These are phyloP conservation scores for Elsinoe arachidis DNA, from an alignment of 2,329 filamentous ascomycete species.

Conservation along the genomic window DNA sequence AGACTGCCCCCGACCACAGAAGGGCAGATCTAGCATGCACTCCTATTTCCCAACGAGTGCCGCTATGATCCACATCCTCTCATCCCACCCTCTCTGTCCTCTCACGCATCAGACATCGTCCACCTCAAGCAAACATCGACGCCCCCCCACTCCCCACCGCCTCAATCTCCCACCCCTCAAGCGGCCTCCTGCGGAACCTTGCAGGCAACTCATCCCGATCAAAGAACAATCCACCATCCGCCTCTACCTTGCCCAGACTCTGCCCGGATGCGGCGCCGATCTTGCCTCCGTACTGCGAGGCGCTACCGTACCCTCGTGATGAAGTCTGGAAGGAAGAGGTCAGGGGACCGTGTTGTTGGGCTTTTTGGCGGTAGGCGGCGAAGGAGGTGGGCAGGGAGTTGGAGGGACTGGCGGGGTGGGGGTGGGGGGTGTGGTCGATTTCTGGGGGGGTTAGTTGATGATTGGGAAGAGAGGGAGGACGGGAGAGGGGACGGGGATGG, in stretches of 20 bases:
- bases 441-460: constrained; percentile 38
- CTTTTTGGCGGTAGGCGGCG: constrained; percentile 68
- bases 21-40: too few relatives aligned
- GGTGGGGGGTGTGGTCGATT: constrained; percentile 63
- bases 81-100: too few relatives aligned
- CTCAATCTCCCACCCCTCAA: constrained; percentile 81
- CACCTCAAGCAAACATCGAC: constrained; percentile 49
- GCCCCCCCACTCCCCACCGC: constrained; percentile 91
- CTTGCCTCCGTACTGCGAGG: constrained; percentile 26
- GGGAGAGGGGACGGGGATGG: not conserved
- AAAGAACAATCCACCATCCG: constrained; percentile 69
- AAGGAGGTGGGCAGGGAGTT: constrained; percentile 60
- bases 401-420: constrained; percentile 63
- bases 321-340: constrained; percentile 17
- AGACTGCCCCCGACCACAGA: too few relatives aligned
- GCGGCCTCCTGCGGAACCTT: constrained; percentile 68
- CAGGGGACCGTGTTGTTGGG: constrained; percentile 69
- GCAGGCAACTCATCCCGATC: constrained; percentile 80
- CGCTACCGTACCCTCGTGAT: constrained; percentile 17
- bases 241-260: constrained; percentile 62
- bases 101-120: too few relatives aligned
- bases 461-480: constrained; percentile 15
- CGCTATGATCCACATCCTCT: not conserved
- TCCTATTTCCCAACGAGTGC: not conserved
- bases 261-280: constrained; percentile 58